Percentiles rank a stretch among this genome's conserved stretches.
phyloP scores from a whole-genome alignment of 768 basidiomycete genomes.

The Lyophyllum atratum region DNA sequence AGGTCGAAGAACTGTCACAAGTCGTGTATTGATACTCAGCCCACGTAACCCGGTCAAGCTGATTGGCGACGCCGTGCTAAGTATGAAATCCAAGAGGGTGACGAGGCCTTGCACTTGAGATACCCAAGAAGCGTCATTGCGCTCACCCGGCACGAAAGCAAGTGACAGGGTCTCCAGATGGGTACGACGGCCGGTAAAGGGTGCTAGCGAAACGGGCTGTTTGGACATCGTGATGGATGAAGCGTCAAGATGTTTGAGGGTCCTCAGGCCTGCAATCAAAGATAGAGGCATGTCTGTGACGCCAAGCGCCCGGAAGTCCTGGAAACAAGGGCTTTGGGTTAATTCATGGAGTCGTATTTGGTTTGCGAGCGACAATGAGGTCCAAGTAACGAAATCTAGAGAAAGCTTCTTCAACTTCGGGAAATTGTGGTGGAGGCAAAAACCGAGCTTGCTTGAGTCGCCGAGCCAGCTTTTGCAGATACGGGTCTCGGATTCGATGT shows the following conservation, averaged over 20 bases:
- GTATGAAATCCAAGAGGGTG: background rate
- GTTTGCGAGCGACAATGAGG: background rate
- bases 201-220: background rate
- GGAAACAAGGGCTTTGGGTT: background rate
- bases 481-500: background rate
- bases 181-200: background rate
- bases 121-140: background rate
- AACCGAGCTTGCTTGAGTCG: background rate
- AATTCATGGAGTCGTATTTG: background rate
- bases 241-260: background rate
- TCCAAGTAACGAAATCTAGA: background rate
- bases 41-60: background rate
- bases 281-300: background rate
- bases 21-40: background rate
- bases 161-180: background rate
- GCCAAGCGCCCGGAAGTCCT: background rate
- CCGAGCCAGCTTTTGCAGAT: background rate
- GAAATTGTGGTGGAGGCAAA: background rate
- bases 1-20: background rate
- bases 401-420: background rate
- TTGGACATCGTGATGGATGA: background rate
- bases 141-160: background rate
- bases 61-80: background rate
- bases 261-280: background rate
- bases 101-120: background rate